These are phyloP conservation scores for Friedmanniomyces simplex DNA, from an alignment of 495 filamentous ascomycete species.

Conservation along the genomic window DNA sequence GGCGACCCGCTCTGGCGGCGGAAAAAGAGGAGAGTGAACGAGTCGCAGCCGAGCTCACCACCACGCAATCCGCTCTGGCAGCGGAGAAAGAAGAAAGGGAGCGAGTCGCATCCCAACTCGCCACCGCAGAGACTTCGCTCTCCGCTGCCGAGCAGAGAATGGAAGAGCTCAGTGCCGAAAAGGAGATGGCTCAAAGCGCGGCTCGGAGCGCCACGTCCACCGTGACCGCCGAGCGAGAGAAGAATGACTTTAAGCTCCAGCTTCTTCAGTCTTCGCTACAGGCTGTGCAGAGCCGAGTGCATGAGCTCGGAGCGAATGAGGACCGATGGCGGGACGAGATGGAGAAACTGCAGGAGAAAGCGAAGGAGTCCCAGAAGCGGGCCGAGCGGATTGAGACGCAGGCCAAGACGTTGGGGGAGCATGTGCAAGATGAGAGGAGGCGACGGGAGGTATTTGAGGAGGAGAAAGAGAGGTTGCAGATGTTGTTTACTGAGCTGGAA, in stretches of 20 bases:
- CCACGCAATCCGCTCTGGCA: neutral
- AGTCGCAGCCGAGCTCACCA: neutral
- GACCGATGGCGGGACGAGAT: neutral
- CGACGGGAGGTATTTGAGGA: neutral
- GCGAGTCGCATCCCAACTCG: neutral
- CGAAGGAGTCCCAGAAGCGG: neutral
- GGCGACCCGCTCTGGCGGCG: neutral
- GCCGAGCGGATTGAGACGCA: neutral
- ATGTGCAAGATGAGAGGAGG: neutral
- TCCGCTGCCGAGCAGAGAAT: neutral
- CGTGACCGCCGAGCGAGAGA: neutral
- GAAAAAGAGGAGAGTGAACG: neutral
- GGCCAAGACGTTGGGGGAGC: neutral
- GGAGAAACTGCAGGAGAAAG: neutral
- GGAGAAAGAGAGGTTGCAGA: neutral
- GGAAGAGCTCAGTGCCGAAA: neutral
- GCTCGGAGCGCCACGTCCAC: neutral
- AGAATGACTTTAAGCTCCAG: neutral
- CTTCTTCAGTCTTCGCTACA: neutral
- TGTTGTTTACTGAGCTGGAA: neutral
- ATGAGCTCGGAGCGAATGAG: neutral
- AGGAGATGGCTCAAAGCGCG: neutral
- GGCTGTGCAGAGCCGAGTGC: neutral
- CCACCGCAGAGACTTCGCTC: neutral
- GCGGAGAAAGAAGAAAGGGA: neutral